phyloP scores from a whole-genome alignment of 208 protist genomes.

The Crithidia bombi region DNA sequence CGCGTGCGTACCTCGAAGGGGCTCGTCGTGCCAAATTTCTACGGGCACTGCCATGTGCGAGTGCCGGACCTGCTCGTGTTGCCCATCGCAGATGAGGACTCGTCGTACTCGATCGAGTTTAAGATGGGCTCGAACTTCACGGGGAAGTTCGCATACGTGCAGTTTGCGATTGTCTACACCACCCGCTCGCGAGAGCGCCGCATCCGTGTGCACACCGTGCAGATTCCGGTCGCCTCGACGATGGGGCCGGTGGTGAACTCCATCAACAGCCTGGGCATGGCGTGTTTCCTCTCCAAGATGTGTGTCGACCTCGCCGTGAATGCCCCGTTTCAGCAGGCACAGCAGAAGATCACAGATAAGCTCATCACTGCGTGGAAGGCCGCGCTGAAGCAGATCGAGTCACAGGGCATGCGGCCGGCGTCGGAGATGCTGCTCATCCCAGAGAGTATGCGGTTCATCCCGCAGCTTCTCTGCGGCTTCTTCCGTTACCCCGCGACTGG shows the following conservation, averaged over 20 bases:
- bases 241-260: slow-evolving; percentile 74
- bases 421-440: slow-evolving; percentile 67
- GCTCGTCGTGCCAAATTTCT: slow-evolving; percentile 86
- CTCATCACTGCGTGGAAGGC: slow-evolving; percentile 53
- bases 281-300: slow-evolving; percentile 76
- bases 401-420: slow-evolving; percentile 40
- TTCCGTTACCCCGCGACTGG: slow-evolving; percentile 67
- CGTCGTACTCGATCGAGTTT: slow-evolving; percentile 86
- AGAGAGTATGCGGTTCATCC: slow-evolving; percentile 77
- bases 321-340: slow-evolving; percentile 61
- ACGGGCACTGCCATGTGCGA: slow-evolving; percentile 97
- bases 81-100: slow-evolving; percentile 92
- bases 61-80: slow-evolving; percentile 95
- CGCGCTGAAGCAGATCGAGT: slow-evolving; percentile 51
- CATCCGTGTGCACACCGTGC: slow-evolving; percentile 87
- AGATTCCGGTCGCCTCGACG: slow-evolving; percentile 55
- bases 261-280: slow-evolving; percentile 67
- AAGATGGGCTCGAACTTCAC: slow-evolving; percentile 63
- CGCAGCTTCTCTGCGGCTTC: slow-evolving; percentile 81
- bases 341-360: slow-evolving; percentile 62
- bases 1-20: slow-evolving; percentile 93
- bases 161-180: slow-evolving; percentile 85
- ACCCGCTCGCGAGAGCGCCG: slow-evolving; percentile 73
- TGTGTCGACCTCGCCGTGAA: slow-evolving; percentile 67
- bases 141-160: slow-evolving; percentile 76